phyloP scores from a whole-genome alignment of 176 grass and related monocot genomes.

The Poa annua region DNA sequence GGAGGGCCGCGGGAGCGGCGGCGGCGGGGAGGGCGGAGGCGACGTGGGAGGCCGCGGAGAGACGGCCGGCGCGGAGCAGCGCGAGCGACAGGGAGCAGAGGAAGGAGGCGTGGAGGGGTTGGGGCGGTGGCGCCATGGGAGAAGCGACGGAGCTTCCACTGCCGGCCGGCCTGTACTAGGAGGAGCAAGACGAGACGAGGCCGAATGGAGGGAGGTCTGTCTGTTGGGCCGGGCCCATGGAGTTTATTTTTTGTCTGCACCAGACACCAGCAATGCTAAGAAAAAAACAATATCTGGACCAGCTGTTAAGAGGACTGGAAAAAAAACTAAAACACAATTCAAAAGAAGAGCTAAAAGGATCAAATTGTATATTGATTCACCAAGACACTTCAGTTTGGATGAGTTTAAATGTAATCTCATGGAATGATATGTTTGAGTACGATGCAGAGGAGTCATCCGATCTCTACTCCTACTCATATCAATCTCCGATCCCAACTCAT shows the following conservation, averaged over 20 bases:
- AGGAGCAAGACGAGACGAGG: background rate
- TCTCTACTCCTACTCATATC: too few species aligned
- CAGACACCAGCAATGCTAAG: too few species aligned
- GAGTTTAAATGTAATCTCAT: too few species aligned
- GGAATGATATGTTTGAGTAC: too few species aligned
- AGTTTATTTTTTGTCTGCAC: background rate
- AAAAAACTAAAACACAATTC: too few species aligned
- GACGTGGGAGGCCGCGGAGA: conserved; percentile 44
- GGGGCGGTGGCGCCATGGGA: conserved; percentile 15
- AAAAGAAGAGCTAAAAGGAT: too few species aligned
- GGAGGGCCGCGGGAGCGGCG: conserved; percentile 21
- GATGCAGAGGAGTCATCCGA: too few species aligned
- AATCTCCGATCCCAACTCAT: too few species aligned
- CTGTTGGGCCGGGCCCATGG: background rate
- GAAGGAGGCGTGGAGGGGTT: conserved; percentile 44
- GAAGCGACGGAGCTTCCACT: background rate
- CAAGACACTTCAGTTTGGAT: too few species aligned
- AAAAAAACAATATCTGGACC: too few species aligned
- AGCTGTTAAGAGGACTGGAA: too few species aligned
- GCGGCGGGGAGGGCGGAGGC: conserved; percentile 28
- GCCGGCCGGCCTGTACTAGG: conserved; percentile 1
- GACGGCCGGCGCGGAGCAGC: conserved; percentile 51
- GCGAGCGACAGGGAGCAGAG: conserved; percentile 54
- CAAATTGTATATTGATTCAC: too few species aligned
- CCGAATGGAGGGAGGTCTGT: background rate